Evolutionary conservation across 2,329 filamentous ascomycete species (phyloP).

Genomic region (Coleophoma eucalyptorum): DNA sequence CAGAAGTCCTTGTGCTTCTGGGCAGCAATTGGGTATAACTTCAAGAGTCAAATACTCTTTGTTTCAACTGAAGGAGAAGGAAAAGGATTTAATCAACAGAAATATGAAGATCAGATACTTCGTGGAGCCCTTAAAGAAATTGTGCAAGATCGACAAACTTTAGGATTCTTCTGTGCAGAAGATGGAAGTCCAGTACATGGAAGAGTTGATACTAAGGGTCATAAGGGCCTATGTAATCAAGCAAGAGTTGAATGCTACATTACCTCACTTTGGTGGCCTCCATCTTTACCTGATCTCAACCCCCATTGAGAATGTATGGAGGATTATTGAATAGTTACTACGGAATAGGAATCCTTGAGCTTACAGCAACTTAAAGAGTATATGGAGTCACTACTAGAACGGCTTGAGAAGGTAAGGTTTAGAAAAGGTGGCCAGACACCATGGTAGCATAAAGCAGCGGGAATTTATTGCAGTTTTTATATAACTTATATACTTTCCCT

Average conservation of each 20-base stretch:
- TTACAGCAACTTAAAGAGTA: no score
- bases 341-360: conserved; percentile 9
- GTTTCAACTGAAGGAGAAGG: conserved; percentile 9
- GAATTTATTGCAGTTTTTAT: no score
- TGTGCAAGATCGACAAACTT: neutral
- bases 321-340: conserved; percentile 7
- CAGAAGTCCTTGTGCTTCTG: neutral
- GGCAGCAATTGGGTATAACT: conserved; percentile 12
- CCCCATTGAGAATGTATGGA: conserved; percentile 11
- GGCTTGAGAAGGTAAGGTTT: no score
- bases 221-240: conserved; percentile 8
- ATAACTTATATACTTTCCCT: no score
- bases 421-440: no score
- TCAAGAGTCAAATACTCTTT: conserved; percentile 9
- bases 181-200: conserved; percentile 8
- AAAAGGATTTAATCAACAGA: conserved; percentile 13
- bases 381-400: no score
- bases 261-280: conserved; percentile 3
- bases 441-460: no score
- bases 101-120: conserved; percentile 10
- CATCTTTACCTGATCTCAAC: conserved; percentile 5
- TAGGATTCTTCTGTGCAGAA: conserved; percentile 7
- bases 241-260: conserved; percentile 9
- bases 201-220: conserved; percentile 6
- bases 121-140: conserved; percentile 5